Conservation (phyloP, 495 filamentous ascomycete species). For the Podospora fimiseda region DNA sequence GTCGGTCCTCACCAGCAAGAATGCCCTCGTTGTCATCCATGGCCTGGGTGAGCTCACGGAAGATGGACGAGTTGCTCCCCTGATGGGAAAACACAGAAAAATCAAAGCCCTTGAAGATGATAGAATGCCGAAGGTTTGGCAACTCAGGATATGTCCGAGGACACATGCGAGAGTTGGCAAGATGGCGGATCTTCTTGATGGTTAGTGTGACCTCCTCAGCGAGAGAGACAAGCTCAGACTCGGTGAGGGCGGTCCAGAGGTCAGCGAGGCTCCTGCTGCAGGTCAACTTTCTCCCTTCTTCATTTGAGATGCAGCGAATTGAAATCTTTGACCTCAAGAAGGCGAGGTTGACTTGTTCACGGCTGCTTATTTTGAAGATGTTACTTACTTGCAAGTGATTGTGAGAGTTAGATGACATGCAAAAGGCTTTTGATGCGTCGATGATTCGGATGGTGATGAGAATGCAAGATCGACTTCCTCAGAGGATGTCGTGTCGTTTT, state of each 20-base stretch:
- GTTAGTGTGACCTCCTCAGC: background rate
- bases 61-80: background rate
- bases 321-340: background rate
- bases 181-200: background rate
- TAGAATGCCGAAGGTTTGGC: background rate
- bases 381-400: background rate
- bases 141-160: background rate
- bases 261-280: background rate
- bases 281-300: background rate
- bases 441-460: too few relatives aligned
- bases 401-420: background rate
- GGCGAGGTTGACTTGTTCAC: background rate
- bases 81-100: background rate
- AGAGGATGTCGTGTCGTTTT: too few relatives aligned
- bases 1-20: background rate
- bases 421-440: too few relatives aligned
- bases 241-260: background rate
- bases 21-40: background rate
- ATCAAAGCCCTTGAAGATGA: background rate
- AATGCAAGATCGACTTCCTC: too few relatives aligned
- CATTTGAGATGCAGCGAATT: background rate
- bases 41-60: background rate
- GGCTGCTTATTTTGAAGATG: background rate
- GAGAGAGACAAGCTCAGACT: background rate
- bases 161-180: background rate